Evolutionary conservation across 306 rosid genomes (phyloP).

Genomic region (Mimosa pudica): DNA sequence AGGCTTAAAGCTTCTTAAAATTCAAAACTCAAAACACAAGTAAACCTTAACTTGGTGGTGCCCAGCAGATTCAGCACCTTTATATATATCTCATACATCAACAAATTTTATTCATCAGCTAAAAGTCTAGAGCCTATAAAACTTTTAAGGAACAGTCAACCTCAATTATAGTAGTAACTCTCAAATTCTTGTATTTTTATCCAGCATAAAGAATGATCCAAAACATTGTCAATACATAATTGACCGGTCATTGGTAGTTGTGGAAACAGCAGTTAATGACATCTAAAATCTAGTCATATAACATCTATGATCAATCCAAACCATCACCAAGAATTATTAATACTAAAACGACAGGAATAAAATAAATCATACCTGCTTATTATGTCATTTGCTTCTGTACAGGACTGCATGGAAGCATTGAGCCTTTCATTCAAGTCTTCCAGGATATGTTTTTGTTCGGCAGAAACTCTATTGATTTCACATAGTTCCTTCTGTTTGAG

Average conservation of each 20-base stretch:
- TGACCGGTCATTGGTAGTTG: conserved; percentile 14
- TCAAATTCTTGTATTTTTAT: conserved; percentile 16
- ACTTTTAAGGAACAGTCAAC: conserved; percentile 7
- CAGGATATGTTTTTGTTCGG: conserved; percentile 72
- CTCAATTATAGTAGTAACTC: conserved; percentile 4
- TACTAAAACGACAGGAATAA: conserved; percentile 12
- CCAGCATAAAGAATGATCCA: conserved; percentile 5
- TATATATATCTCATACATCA: not conserved
- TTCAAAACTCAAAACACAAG: not conserved
- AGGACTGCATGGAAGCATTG: conserved; percentile 78
- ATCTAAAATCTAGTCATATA: conserved; percentile 22
- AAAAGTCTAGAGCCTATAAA: not conserved
- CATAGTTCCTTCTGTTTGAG: conserved; percentile 69
- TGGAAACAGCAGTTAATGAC: conserved; percentile 21
- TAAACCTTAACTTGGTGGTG: not conserved
- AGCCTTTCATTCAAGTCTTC: conserved; percentile 88
- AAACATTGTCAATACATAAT: not conserved
- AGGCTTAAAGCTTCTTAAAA: not conserved
- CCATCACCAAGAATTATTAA: conserved; percentile 9
- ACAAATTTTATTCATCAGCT: not conserved
- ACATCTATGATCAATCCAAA: conserved; percentile 30
- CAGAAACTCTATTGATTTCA: conserved; percentile 58
- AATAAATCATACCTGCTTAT: conserved; percentile 64
- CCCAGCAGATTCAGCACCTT: not conserved
- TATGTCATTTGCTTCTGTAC: conserved; percentile 83